Conservation (phyloP, 116 monocot genomes). For the Posidonia oceanica region DNA sequence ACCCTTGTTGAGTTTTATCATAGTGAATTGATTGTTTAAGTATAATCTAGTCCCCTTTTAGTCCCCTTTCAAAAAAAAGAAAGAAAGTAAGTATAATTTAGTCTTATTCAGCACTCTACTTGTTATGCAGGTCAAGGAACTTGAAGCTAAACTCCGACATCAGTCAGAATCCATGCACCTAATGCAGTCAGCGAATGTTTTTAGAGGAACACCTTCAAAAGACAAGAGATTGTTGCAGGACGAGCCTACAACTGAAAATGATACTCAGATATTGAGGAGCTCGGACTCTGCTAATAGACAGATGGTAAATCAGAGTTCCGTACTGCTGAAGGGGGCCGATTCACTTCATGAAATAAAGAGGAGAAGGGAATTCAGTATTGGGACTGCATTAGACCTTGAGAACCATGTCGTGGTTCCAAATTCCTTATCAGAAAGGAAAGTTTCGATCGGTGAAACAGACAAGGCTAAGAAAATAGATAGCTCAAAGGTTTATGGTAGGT, state of each 20-base stretch:
- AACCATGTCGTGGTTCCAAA: constrained; percentile 12
- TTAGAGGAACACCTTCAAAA: not conserved
- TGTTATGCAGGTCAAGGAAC: constrained; percentile 34
- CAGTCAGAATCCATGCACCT: constrained; percentile 10
- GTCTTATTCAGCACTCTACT: no score
- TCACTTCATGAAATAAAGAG: constrained; percentile 53
- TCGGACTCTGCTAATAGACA: constrained; percentile 39
- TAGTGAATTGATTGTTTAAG: no score
- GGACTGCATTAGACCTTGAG: constrained; percentile 21
- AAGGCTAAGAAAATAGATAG: constrained; percentile 39
- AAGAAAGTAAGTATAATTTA: no score
- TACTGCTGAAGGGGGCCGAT: constrained; percentile 30
- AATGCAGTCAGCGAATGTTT: constrained; percentile 6
- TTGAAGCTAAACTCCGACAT: constrained; percentile 30
- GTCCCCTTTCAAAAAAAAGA: no score
- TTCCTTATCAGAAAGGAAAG: constrained; percentile 26
- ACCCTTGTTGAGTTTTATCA: not conserved
- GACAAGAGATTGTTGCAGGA: constrained; percentile 2
- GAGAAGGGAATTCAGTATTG: constrained; percentile 20
- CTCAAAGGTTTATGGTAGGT: constrained; percentile 34
- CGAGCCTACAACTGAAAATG: constrained; percentile 24
- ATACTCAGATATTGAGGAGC: constrained; percentile 36
- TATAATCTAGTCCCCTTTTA: no score
- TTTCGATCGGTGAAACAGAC: constrained; percentile 12
- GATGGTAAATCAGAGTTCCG: constrained; percentile 8